Evolutionary conservation across 177 flowering plant species (phyloP).

Genomic region (Vitis hybrid): DNA sequence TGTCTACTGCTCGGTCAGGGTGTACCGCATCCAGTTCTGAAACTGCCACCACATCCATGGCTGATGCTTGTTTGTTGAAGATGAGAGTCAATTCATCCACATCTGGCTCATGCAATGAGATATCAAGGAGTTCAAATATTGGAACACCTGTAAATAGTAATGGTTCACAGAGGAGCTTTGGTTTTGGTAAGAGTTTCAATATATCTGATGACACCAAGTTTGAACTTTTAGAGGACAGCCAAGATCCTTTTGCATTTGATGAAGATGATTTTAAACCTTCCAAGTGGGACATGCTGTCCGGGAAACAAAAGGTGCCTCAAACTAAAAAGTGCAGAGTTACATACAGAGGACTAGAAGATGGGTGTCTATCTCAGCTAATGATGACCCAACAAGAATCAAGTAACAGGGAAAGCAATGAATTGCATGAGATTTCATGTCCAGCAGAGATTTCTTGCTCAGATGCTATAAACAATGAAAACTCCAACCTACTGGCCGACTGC

Average conservation of each 20-base stretch:
- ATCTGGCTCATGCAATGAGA: constrained; percentile 41
- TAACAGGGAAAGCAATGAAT: constrained; percentile 18
- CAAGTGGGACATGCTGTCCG: constrained; percentile 76
- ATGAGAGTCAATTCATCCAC: constrained; percentile 38
- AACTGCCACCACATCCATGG: constrained; percentile 31
- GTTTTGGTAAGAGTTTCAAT: constrained; percentile 26
- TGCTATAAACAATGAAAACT: constrained; percentile 37
- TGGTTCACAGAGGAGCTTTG: constrained; percentile 28
- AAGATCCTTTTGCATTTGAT: constrained; percentile 95
- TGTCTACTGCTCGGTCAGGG: constrained; percentile 24
- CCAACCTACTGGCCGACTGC: constrained; percentile 68
- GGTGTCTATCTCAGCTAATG: constrained; percentile 25
- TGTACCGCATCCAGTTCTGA: constrained; percentile 37
- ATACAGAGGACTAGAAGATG: constrained; percentile 32
- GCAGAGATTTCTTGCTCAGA: constrained; percentile 33
- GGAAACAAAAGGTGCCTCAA: constrained; percentile 31
- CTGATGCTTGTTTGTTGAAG: constrained; percentile 31
- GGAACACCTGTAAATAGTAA: constrained; percentile 15
- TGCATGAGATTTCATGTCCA: too few species aligned
- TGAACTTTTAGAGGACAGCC: constrained; percentile 45
- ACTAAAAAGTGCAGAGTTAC: constrained; percentile 23
- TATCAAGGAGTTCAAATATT: constrained; percentile 28
- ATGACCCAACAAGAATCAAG: constrained; percentile 44
- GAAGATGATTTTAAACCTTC: constrained; percentile 73
- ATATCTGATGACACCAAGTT: constrained; percentile 16